Percentiles rank a stretch among this genome's conserved stretches.
phyloP scores from a whole-genome alignment of 768 basidiomycete species.

The Albatrellus ellisii region DNA sequence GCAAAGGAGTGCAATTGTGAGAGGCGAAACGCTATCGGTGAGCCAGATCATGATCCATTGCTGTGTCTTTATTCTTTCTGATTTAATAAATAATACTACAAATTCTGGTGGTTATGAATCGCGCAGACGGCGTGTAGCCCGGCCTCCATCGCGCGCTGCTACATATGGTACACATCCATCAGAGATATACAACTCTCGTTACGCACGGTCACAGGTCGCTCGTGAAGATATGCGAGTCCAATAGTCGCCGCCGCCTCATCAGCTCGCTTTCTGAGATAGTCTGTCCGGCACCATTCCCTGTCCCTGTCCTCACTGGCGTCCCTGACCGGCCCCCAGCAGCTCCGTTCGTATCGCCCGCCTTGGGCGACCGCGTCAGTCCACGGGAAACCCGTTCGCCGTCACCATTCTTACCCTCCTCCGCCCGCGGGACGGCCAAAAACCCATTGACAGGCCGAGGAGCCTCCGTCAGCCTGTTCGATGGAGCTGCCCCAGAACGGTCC shows the following conservation, averaged over 20 bases:
- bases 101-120: too few relatives aligned
- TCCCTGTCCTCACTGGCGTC: slow-evolving; percentile 14
- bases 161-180: background rate
- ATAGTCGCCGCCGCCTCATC: slow-evolving; percentile 63
- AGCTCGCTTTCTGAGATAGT: slow-evolving; percentile 69
- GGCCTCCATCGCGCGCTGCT: too few relatives aligned
- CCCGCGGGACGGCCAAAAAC: background rate
- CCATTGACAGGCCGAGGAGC: background rate
- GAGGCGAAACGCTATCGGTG: too few relatives aligned
- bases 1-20: too few relatives aligned
- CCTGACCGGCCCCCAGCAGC: slow-evolving; percentile 3
- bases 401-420: background rate
- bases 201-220: slow-evolving; percentile 1
- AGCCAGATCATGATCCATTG: too few relatives aligned
- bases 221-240: slow-evolving; percentile 58
- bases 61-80: too few relatives aligned
- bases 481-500: too few relatives aligned
- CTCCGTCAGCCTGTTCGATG: too few relatives aligned
- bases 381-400: background rate
- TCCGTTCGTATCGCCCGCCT: slow-evolving; percentile 5
- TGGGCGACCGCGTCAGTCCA: slow-evolving; percentile 3
- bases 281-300: slow-evolving; percentile 48
- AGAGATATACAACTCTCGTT: too few relatives aligned
- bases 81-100: too few relatives aligned
- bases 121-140: too few relatives aligned